phyloP scores from a whole-genome alignment of 73 alveolate genomes.

The Diophrys sp. region DNA sequence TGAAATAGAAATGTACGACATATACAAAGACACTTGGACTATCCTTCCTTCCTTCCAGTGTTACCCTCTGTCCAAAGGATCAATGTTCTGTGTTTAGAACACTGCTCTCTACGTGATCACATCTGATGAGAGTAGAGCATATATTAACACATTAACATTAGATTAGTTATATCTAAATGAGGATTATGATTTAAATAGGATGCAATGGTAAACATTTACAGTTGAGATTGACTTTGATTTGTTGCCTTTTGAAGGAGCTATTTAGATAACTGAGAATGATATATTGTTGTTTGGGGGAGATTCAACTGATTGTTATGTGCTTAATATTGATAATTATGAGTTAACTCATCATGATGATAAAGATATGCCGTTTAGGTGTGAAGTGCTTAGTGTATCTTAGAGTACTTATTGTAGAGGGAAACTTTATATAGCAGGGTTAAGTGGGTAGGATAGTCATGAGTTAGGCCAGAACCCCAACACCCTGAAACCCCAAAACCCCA shows the following conservation, averaged over 20 bases:
- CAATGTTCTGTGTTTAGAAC: not conserved
- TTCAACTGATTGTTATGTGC: conserved; percentile 1
- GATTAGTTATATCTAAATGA: not conserved
- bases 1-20: conserved; percentile 1
- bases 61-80: not conserved
- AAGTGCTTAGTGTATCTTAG: not conserved
- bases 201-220: not conserved
- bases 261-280: not conserved
- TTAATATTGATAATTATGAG: conserved; percentile 1
- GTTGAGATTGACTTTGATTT: not conserved
- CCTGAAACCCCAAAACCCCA: too few species aligned
- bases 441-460: not conserved
- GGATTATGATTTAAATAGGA: not conserved
- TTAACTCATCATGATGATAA: not conserved
- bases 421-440: not conserved
- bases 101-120: conserved; percentile 2
- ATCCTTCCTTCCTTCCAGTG: not conserved
- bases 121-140: not conserved
- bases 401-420: not conserved
- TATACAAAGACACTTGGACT: not conserved
- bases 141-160: not conserved
- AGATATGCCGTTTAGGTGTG: conserved; percentile 7
- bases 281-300: conserved; percentile 7
- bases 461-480: too few species aligned
- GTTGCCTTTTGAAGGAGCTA: conserved; percentile 8